phyloP scores from a whole-genome alignment of 345 rosid genomes.

The Eutrema japonicum region DNA sequence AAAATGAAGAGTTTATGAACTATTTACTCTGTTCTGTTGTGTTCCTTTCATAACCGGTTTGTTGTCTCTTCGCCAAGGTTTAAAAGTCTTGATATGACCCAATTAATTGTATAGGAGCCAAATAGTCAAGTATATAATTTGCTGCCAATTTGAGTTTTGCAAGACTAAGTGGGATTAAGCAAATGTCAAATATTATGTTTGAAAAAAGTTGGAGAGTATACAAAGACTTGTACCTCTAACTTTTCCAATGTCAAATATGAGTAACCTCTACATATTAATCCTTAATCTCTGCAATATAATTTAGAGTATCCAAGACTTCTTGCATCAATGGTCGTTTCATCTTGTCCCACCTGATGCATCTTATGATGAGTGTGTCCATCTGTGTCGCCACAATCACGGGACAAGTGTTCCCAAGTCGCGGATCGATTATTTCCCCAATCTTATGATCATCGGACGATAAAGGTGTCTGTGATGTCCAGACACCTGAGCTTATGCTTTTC shows the following conservation, averaged over 20 bases:
- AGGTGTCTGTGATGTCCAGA: too few relatives aligned
- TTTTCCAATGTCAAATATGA: too few relatives aligned
- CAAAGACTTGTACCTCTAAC: too few relatives aligned
- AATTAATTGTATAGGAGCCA: too few relatives aligned
- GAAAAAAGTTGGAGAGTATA: too few relatives aligned
- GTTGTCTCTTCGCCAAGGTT: background rate
- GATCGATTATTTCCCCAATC: background rate
- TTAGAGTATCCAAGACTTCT: background rate
- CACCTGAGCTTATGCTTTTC: background rate
- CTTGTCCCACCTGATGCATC: conserved; percentile 1
- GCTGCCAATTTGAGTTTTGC: background rate
- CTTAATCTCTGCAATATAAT: background rate
- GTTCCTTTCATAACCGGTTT: background rate
- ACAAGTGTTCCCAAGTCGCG: background rate
- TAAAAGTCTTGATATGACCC: too few relatives aligned
- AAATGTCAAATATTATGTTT: background rate
- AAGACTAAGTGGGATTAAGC: background rate
- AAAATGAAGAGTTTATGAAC: background rate
- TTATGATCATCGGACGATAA: background rate
- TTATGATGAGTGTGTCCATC: background rate
- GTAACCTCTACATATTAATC: background rate
- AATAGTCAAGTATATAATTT: background rate
- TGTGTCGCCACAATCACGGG: background rate
- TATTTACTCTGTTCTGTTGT: background rate
- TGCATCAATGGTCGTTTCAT: background rate